Conservation (phyloP, 2,329 filamentous ascomycete genomes). For the Penicillium decumbens region DNA sequence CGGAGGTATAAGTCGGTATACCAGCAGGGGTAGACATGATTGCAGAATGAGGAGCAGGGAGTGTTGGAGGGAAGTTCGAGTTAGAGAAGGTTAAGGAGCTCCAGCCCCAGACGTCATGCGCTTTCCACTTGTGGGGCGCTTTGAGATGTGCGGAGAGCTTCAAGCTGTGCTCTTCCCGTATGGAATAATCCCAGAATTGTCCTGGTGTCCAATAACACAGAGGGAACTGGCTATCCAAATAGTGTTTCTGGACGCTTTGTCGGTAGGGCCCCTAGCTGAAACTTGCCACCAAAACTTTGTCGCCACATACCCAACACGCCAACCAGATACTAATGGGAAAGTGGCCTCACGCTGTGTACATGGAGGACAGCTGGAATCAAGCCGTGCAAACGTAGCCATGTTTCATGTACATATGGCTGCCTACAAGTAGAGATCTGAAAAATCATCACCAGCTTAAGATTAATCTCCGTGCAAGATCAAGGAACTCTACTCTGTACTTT, state of each 20-base stretch:
- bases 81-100: neutral
- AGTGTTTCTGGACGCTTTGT: neutral
- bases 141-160: conserved; percentile 6
- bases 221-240: neutral
- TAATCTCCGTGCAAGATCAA: neutral
- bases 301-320: conserved; percentile 2
- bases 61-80: neutral
- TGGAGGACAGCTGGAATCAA: neutral
- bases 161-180: neutral
- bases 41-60: neutral
- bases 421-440: neutral
- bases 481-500: neutral
- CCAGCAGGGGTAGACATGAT: conserved; percentile 22
- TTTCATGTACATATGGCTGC: neutral
- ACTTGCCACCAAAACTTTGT: neutral
- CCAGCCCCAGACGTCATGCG: conserved; percentile 20
- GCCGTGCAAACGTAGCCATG: neutral
- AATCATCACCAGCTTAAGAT: neutral
- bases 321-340: neutral
- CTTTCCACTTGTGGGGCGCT: conserved; percentile 19
- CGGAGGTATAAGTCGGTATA: conserved; percentile 26
- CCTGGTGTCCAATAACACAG: neutral
- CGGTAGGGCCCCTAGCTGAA: neutral
- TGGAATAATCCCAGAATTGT: neutral
- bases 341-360: neutral